Evolutionary conservation across 306 rosid genomes (phyloP).

Genomic region (Betula pendula): DNA sequence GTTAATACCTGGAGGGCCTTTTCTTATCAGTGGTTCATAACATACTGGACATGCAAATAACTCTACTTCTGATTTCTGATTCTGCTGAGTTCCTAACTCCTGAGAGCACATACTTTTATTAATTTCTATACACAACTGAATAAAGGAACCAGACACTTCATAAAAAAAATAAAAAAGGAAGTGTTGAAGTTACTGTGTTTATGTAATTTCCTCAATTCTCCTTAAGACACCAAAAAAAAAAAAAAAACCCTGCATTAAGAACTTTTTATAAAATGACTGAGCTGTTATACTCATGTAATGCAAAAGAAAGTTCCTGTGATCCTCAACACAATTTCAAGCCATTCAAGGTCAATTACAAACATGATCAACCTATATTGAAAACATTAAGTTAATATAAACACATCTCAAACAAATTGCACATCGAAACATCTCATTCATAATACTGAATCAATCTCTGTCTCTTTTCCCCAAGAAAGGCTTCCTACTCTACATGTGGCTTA

Average conservation of each 20-base stretch:
- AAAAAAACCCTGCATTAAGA: neutral
- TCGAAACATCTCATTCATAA: conserved; percentile 3
- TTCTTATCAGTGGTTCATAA: conserved; percentile 82
- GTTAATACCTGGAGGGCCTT: conserved; percentile 82
- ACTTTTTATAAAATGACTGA: neutral
- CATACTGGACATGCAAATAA: conserved; percentile 81
- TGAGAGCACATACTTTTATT: conserved; percentile 28
- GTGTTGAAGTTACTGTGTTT: neutral
- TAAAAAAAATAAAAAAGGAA: neutral
- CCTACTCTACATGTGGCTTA: neutral
- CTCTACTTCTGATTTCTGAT: conserved; percentile 45
- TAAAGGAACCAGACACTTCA: conserved; percentile 2
- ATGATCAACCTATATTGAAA: neutral
- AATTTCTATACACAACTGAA: conserved; percentile 11
- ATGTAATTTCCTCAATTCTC: neutral
- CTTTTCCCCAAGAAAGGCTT: conserved; percentile 3
- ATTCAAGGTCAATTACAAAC: neutral
- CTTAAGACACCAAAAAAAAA: neutral
- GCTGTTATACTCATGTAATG: neutral
- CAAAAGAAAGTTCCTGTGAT: neutral
- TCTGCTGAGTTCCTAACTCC: conserved; percentile 42
- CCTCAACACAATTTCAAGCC: neutral
- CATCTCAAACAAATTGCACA: neutral
- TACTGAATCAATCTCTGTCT: neutral
- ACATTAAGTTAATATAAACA: neutral